Evolutionary conservation across 371 early-diverging fungal species (phyloP), one percentile per base, ranked within the genome.

Genomic region (Mortierella sp.): DNA sequence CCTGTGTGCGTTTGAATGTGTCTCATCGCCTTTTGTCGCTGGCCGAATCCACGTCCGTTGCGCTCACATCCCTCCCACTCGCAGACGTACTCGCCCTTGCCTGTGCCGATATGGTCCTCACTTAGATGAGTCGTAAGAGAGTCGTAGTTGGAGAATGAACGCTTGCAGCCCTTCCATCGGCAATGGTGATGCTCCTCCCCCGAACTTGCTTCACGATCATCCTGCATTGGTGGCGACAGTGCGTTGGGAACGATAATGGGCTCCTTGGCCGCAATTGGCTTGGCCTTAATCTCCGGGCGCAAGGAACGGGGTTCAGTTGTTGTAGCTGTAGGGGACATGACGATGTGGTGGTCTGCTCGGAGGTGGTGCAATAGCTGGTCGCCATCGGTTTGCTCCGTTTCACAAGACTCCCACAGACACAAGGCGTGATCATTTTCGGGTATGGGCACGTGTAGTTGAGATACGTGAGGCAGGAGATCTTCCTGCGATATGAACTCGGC

Each of bases 1-100:
- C 96, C 96, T 13, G 94, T 94, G 88, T 96, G 97, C 38, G 95
- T 96, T 81, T 96, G 96, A 34, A 97, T 92, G 80, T 97, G 97
- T 47, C 97, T 88, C 92, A 97, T 94, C 44, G 95, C 92, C 81
- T 96, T 96, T 81, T 96, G 96, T 38, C 96, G 89, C 82, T 96
- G 96, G 0, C 88, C 89, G 80, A 96, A 96, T 2, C 91, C 91
- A 54, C 91, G 91, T 0, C 96, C 95, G 75, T 88, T 81, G 14
- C 96, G 88, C 21, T 92, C 91, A 80, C 98, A 98, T 28, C 88
- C 89, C 16, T 89, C 80, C 98, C 98, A 98, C 68, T 89, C 84
- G 82, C 98, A 98, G n/a, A 91, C 89, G 83, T 97, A 97, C 84
- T 91, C 90, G 73, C 92, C 91, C 78, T 92, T 90, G 45, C 95